Evolutionary conservation across 345 rosid species (phyloP).

Genomic region (Hypericum perforatum): DNA sequence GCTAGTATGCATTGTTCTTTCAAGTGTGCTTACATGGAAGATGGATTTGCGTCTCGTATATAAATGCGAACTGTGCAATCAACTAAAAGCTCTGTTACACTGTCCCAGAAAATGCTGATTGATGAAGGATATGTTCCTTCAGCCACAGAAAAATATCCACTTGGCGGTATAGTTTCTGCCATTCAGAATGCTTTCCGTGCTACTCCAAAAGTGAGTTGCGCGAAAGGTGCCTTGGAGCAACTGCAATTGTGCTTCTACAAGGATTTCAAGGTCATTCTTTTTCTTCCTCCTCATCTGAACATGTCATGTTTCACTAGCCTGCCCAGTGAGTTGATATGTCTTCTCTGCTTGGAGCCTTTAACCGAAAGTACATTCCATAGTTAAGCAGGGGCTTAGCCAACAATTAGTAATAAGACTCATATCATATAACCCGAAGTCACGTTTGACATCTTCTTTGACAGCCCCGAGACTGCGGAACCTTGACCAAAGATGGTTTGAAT

Average conservation of each 20-base stretch:
- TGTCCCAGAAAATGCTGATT: slow-evolving; percentile 56
- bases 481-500: slow-evolving; percentile 14
- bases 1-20: no score
- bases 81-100: no score
- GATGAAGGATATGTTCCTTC: slow-evolving; percentile 91
- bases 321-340: no score
- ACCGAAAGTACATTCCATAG: no score
- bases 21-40: no score
- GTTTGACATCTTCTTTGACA: slow-evolving; percentile 27
- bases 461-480: slow-evolving; percentile 60
- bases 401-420: no score
- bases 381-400: no score
- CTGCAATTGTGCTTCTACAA: slow-evolving; percentile 76
- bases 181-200: slow-evolving; percentile 80
- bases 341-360: no score
- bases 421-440: not conserved
- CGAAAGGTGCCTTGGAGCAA: slow-evolving; percentile 59
- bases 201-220: slow-evolving; percentile 59
- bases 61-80: no score
- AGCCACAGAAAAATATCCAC: slow-evolving; percentile 76
- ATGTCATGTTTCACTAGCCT: no score
- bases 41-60: no score
- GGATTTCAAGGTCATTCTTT: slow-evolving; percentile 59
- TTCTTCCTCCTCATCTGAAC: not conserved
- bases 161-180: slow-evolving; percentile 76